Evolutionary conservation across 176 grass and related monocot species (phyloP), one percentile per base, ranked within the genome.

Genomic region (Aegilops speltoides): DNA sequence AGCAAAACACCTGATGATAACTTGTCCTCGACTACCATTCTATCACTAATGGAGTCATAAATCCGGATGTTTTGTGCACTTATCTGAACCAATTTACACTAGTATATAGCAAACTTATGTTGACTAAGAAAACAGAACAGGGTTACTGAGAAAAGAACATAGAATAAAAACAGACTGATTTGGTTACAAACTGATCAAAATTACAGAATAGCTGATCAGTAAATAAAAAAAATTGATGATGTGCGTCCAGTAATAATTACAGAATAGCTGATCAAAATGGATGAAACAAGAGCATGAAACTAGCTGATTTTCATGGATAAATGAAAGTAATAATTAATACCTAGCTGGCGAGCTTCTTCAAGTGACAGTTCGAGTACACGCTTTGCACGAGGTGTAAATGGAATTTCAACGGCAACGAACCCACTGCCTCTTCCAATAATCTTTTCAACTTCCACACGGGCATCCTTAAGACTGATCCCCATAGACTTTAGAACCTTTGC

Each of bases 391-490:
- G 97, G 97, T 2, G 97, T 99, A 85, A 99, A 99, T 79, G 97
- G 94, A 83, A 99, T 96, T 80, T 99, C 94, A 75, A 99, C 97
- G 85, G 97, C 97, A 29, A 99, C 97, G 91, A 99, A 99, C 45
- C 97, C 97, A 66, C 88, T 94, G 19, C 97, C 97, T 79, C 97
- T 84, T 74, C 97, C 97, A 88, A 94, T 99, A 16, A 94, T 90
- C 85, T 96, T 99, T 60, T 99, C 97, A 43, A 99, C 97, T 88
- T 96, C 94, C 0, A 96, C 85, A 38, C 97, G 89, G 4, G 97
- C 97, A 93, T 99, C 97, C 85, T 99, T 96, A 80, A 99, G 90
- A 88, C 91, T 99, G 83, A 99, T 94, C 56, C 94, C 97, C 92
- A 93, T 96, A 62, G 94, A 96, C 79, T 99, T 96, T 7, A 99